Percentiles rank a stretch among this genome's conserved stretches.
Conservation (phyloP, 2,329 filamentous ascomycete species). For the Microdochium trichocladiopsis region DNA sequence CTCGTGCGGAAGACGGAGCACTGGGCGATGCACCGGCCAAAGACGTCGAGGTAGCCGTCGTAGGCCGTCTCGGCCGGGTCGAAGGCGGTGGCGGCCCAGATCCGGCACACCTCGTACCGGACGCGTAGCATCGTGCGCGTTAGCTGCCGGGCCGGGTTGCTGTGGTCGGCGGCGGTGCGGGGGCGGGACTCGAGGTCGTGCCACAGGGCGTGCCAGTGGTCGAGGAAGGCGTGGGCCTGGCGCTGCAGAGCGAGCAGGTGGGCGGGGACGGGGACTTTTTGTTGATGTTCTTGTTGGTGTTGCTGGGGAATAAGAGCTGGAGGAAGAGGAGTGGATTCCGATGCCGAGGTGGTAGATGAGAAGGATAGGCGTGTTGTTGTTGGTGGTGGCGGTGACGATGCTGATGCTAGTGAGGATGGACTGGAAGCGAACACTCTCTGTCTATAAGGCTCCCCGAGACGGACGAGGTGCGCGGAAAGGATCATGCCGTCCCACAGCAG, state of each 20-base stretch:
- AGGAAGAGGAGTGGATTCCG: too few species aligned
- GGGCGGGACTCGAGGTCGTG: conserved; percentile 11
- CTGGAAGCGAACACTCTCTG: too few species aligned
- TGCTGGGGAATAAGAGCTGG: too few species aligned
- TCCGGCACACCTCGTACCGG: not conserved
- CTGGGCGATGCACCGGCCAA: not conserved
- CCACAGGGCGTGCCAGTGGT: conserved; percentile 32
- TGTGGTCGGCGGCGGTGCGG: conserved; percentile 2
- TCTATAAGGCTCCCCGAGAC: not conserved
- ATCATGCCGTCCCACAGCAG: not conserved
- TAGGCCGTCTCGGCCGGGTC: not conserved
- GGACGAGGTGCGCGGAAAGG: not conserved
- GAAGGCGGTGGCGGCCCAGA: not conserved
- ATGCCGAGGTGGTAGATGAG: not conserved
- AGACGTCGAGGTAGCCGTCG: not conserved
- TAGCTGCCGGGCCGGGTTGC: not conserved
- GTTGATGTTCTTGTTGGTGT: too few species aligned
- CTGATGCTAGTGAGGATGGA: too few species aligned
- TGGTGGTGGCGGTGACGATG: conserved; percentile 20
- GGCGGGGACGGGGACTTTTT: too few species aligned
- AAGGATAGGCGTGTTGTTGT: conserved; percentile 15
- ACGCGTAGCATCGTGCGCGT: not conserved
- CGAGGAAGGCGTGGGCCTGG: conserved; percentile 23
- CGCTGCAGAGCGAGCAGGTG: not conserved
- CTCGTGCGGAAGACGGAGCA: not conserved